phyloP scores from a whole-genome alignment of 2,329 filamentous ascomycete species.

The Orbilia quercus region DNA sequence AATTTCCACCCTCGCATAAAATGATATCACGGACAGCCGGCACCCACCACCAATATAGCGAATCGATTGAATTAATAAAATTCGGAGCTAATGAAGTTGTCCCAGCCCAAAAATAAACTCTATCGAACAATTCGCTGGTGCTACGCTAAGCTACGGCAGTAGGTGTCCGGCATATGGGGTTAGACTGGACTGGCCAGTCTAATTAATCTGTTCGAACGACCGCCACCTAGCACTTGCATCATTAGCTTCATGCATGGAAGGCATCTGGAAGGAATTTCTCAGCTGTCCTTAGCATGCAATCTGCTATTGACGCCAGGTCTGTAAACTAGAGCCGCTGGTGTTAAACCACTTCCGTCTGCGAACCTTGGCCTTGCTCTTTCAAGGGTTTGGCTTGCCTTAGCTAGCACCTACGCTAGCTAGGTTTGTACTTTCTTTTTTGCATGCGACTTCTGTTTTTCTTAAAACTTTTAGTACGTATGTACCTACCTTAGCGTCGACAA shows the following conservation, averaged over 20 bases:
- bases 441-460: not conserved
- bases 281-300: constrained; percentile 40
- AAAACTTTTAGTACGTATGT: not conserved
- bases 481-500: constrained; percentile 26
- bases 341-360: constrained; percentile 6
- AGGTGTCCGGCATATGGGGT: not conserved
- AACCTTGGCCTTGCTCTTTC: not conserved
- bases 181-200: too few species aligned
- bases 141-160: constrained; percentile 20
- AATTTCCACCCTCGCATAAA: not conserved
- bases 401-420: too few species aligned
- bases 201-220: constrained; percentile 4
- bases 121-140: not conserved
- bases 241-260: constrained; percentile 53
- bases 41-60: too few species aligned
- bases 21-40: not conserved
- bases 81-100: too few species aligned
- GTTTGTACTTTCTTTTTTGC: not conserved
- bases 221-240: constrained; percentile 36
- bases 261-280: constrained; percentile 35
- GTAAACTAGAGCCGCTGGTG: constrained; percentile 20
- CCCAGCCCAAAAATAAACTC: constrained; percentile 9
- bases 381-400: too few species aligned
- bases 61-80: too few species aligned
- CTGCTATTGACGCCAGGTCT: constrained; percentile 17